Base-by-base conservation (phyloP, 164 flowering plant genomes). In the Akebia trifoliata region DNA sequence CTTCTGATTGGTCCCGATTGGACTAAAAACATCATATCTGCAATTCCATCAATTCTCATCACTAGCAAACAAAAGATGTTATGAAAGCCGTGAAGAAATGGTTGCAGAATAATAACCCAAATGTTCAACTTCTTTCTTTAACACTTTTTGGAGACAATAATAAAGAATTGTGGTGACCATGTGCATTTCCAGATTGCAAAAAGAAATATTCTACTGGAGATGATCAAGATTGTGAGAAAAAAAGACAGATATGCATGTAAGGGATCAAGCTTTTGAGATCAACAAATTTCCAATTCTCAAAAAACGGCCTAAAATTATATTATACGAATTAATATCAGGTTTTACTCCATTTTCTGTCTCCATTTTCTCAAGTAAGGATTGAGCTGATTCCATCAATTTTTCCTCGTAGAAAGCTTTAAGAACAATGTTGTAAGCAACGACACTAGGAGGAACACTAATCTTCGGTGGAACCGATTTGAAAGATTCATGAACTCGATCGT, bases 1-100 rank as follows among this genome's bases (percentile, higher is more conserved):
- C 86, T 87, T 63, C 76, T 90, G n/a, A 81, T 77, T 29, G 83
- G 78, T 15, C 97, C 97, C 32, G 97, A 90, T 77, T 90, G 96
- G 96, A 81, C 97, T 46, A 64, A 84, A 78, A 90, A 87, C 75
- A 85, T 90, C 29, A 86, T 35, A 87, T 90, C 36, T 90, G 97
- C 38, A 96, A 90, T 68, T 68, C 85, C 34, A 59, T 88, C 71
- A 90, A 90, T 74, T 59, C 83, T 39, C 63, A 78, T 69, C 86
- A 70, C 24, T 78, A 94, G 85, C 75, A 79, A 63, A 89, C 90
- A 2, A 91, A 83, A 77, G 96, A 91, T 65, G 92, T 83, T 21
- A 78, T 83, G 14, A 91, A 82, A 67, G 88, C 84, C 38, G 62
- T 88, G 67, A 91, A 88, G 73, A 91, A 72, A 57, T 77, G 98